These are phyloP conservation scores for Corymbia maculata DNA, from an alignment of 345 rosid genomes.

Conservation along the genomic window DNA sequence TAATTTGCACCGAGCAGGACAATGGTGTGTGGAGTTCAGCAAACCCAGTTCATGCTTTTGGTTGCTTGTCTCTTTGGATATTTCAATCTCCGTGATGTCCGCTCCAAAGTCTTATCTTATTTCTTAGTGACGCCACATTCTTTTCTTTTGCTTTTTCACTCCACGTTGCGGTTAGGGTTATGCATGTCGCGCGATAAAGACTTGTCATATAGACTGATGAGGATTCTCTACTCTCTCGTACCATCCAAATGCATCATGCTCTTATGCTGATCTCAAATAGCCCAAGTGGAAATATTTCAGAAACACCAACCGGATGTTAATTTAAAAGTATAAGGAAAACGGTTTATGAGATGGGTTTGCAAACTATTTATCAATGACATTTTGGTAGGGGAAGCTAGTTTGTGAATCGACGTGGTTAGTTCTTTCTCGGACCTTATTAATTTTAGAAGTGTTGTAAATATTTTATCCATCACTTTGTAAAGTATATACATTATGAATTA, in stretches of 20 bases:
- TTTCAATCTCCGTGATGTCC: not conserved
- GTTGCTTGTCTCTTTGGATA: not conserved
- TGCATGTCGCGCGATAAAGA: not conserved
- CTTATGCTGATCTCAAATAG: not conserved
- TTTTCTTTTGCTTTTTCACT: not conserved
- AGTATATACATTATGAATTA: not conserved
- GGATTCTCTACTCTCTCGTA: not conserved
- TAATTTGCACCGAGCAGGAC: not conserved
- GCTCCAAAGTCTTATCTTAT: not conserved
- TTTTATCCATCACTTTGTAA: not conserved
- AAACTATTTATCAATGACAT: not conserved
- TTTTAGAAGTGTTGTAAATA: not conserved
- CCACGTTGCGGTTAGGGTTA: not conserved
- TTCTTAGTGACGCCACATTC: not conserved
- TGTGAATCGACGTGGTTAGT: not conserved
- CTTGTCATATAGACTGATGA: fast-evolving
- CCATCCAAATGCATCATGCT: not conserved
- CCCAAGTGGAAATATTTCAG: not conserved
- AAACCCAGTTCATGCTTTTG: not conserved
- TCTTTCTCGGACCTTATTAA: not conserved
- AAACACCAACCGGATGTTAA: not conserved
- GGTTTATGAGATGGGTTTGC: not conserved
- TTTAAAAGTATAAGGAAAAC: not conserved
- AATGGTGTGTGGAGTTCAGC: not conserved
- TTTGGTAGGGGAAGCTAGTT: not conserved